These are phyloP conservation scores for Blastomyces parvus DNA, from an alignment of 2,329 filamentous ascomycete genomes.

Conservation along the genomic window DNA sequence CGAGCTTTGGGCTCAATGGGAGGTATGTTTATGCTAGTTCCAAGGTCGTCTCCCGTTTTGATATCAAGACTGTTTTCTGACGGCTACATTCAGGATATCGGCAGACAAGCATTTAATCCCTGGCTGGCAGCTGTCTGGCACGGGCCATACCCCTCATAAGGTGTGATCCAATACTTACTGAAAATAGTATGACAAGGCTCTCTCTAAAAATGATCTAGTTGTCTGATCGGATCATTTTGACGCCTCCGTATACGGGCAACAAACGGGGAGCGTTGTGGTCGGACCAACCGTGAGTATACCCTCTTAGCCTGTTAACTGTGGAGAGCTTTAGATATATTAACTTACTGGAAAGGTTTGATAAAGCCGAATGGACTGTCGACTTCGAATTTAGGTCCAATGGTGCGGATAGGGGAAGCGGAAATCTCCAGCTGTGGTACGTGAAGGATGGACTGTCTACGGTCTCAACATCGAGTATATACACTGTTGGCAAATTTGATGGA, in stretches of 20 bases:
- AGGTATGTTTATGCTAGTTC: conserved; percentile 39
- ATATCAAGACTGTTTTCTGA: background rate
- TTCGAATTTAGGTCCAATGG: conserved; percentile 82
- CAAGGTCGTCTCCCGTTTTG: background rate
- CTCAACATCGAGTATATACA: conserved; percentile 71
- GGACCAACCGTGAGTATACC: conserved; percentile 41
- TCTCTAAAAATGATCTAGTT: conserved; percentile 37
- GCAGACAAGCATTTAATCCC: conserved; percentile 42
- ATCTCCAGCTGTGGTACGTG: conserved; percentile 87
- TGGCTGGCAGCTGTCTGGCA: conserved; percentile 47
- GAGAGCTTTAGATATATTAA: conserved; percentile 10
- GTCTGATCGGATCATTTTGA: conserved; percentile 86
- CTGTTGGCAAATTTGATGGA: conserved; percentile 77
- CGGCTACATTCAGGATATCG: conserved; percentile 49
- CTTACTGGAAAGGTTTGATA: conserved; percentile 27
- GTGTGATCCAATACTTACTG: conserved; percentile 22
- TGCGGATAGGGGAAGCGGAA: conserved; percentile 74
- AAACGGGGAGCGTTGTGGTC: conserved; percentile 77
- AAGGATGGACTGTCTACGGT: conserved; percentile 57
- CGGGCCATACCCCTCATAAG: conserved; percentile 48
- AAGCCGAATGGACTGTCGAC: conserved; percentile 68
- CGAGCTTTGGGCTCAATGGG: conserved; percentile 66
- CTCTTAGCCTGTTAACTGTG: background rate
- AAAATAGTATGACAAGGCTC: background rate
- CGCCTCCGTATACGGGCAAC: conserved; percentile 77